A percentile compares a stretch with the other conserved stretches of the same genome.
phyloP scores from a whole-genome alignment of 2,329 filamentous ascomycete species.

The Zasmidium citrigriseum region DNA sequence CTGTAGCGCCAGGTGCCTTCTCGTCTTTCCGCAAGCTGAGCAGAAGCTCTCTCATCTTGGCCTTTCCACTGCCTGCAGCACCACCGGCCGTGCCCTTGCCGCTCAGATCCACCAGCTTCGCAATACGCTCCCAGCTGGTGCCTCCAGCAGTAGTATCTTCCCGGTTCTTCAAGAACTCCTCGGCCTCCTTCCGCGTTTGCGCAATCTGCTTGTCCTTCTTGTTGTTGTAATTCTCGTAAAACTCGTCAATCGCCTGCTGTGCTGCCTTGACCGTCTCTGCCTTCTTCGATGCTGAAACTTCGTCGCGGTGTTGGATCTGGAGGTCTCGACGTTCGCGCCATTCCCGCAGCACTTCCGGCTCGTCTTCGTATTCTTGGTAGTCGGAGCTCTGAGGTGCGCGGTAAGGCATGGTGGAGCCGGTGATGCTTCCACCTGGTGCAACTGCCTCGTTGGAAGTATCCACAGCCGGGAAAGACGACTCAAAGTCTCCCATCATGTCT shows the following conservation, averaged over 20 bases:
- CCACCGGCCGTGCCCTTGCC: slow-evolving; percentile 89
- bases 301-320: slow-evolving; percentile 77
- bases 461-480: slow-evolving; percentile 88
- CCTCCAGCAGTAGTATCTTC: slow-evolving; percentile 94
- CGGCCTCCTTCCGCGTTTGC: slow-evolving; percentile 87
- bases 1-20: slow-evolving; percentile 68
- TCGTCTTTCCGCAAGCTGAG: slow-evolving; percentile 89
- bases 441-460: slow-evolving; percentile 71
- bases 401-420: slow-evolving; percentile 64
- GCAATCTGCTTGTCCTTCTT: slow-evolving; percentile 93
- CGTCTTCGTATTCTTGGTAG: slow-evolving; percentile 70
- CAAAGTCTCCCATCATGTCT: slow-evolving; percentile 63
- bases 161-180: slow-evolving; percentile 83
- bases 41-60: slow-evolving; percentile 90
- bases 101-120: slow-evolving; percentile 94
- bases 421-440: slow-evolving; percentile 77
- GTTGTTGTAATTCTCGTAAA: slow-evolving; percentile 99
- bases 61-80: slow-evolving; percentile 87
- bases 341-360: slow-evolving; percentile 82
- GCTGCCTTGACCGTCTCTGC: slow-evolving; percentile 84
- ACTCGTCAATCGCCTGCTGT: slow-evolving; percentile 93
- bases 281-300: slow-evolving; percentile 80
- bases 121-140: slow-evolving; percentile 97
- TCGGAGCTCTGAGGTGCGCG: slow-evolving; percentile 48
- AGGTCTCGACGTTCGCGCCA: slow-evolving; percentile 91